These are phyloP conservation scores for Vitis cinerea DNA, from an alignment of 164 flowering plant genomes.

Conservation along the genomic window DNA sequence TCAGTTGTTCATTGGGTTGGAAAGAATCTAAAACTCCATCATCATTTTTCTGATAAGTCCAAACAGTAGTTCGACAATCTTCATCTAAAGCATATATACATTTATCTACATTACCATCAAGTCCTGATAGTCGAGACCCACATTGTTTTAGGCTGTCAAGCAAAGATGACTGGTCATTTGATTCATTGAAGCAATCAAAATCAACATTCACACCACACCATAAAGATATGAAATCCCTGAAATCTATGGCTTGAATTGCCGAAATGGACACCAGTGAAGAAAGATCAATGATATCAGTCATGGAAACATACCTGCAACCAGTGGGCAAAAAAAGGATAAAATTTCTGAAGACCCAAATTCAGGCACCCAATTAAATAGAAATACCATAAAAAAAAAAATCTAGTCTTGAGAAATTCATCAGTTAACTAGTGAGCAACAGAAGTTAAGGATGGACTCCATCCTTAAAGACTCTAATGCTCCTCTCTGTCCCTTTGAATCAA, in stretches of 20 bases:
- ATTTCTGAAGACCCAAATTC: background rate
- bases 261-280: conserved; percentile 54
- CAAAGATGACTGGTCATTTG: conserved; percentile 21
- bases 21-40: conserved; percentile 68
- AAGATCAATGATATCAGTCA: conserved; percentile 75
- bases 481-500: no score
- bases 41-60: conserved; percentile 65
- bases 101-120: conserved; percentile 38
- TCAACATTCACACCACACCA: conserved; percentile 58
- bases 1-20: conserved; percentile 81
- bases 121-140: conserved; percentile 67
- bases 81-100: conserved; percentile 75
- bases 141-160: conserved; percentile 56
- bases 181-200: conserved; percentile 37
- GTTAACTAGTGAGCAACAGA: background rate
- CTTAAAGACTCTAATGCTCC: no score
- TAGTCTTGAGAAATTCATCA: background rate
- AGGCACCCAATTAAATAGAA: background rate
- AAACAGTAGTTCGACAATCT: conserved; percentile 85
- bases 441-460: background rate
- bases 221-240: conserved; percentile 57
- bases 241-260: conserved; percentile 55
- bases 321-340: background rate
- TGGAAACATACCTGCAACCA: conserved; percentile 81
- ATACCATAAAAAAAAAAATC: background rate